Evolutionary conservation across 2,329 filamentous ascomycete genomes (phyloP).

Genomic region (Diaporthe vaccinii): DNA sequence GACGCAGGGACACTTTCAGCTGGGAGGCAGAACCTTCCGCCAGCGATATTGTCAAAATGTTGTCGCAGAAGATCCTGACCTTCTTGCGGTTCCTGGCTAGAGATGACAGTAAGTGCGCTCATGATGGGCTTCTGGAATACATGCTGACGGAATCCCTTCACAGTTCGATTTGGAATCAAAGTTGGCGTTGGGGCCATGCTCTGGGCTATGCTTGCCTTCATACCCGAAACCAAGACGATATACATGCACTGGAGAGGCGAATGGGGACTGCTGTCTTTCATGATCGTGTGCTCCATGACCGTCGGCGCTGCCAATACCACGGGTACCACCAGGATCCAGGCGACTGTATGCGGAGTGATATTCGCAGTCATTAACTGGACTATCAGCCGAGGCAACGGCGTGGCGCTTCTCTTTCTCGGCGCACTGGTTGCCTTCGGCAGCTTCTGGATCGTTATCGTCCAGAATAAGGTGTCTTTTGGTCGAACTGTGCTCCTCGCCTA

Average conservation of each 20-base stretch:
- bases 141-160: constrained; percentile 43
- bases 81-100: constrained; percentile 63
- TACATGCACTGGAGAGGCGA: constrained; percentile 94
- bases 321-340: constrained; percentile 85
- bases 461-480: constrained; percentile 88
- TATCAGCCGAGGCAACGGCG: constrained; percentile 79
- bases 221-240: constrained; percentile 80
- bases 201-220: constrained; percentile 91
- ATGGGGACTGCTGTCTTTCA: constrained; percentile 96
- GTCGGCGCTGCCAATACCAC: constrained; percentile 97
- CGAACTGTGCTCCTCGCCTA: constrained; percentile 96
- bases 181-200: constrained; percentile 91
- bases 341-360: constrained; percentile 84
- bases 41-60: constrained; percentile 57
- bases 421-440: constrained; percentile 85
- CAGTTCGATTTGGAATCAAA: constrained; percentile 85
- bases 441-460: constrained; percentile 90
- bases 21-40: constrained; percentile 68
- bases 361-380: constrained; percentile 85
- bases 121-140: neutral
- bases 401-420: constrained; percentile 83
- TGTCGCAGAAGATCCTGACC: constrained; percentile 62
- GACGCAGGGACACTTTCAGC: constrained; percentile 65
- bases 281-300: constrained; percentile 98
- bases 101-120: constrained; percentile 62